Conservation (phyloP, 2,329 filamentous ascomycete genomes). For the Fusarium solani-melongenae region DNA sequence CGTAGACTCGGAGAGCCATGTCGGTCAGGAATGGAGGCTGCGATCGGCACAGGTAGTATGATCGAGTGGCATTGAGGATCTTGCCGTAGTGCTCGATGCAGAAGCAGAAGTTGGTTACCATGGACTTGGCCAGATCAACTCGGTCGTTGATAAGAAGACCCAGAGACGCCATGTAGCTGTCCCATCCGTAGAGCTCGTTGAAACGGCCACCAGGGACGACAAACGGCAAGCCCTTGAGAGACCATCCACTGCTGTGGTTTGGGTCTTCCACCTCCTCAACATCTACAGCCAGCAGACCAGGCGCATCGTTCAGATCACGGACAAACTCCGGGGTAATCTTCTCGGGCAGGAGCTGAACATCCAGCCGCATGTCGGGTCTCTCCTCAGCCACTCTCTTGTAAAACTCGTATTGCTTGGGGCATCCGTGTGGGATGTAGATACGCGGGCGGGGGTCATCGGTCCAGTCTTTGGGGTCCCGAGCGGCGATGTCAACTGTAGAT, state of each 20-base stretch:
- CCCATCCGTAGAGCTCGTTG: conserved; percentile 99
- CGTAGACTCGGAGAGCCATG: conserved; percentile 94
- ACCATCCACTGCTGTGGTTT: conserved; percentile 69
- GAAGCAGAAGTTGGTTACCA: conserved; percentile 98
- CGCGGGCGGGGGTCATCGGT: conserved; percentile 88
- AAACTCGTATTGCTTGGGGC: conserved; percentile 89
- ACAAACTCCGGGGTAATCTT: conserved; percentile 85
- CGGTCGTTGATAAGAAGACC: conserved; percentile 88
- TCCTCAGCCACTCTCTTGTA: conserved; percentile 84
- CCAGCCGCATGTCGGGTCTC: conserved; percentile 84
- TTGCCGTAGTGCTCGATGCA: conserved; percentile 99
- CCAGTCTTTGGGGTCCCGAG: conserved; percentile 94
- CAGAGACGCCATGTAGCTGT: conserved; percentile 98
- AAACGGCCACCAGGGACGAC: conserved; percentile 98
- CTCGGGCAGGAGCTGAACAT: conserved; percentile 83
- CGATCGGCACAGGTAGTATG: conserved; percentile 93
- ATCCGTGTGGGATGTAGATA: conserved; percentile 88
- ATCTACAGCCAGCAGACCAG: conserved; percentile 88
- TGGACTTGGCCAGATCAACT: conserved; percentile 87
- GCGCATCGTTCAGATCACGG: conserved; percentile 84
- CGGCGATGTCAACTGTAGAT: conserved; percentile 86
- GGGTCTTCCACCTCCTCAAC: conserved; percentile 82
- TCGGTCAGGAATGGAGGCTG: conserved; percentile 98
- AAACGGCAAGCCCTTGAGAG: conserved; percentile 85
- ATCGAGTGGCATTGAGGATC: conserved; percentile 95